Conservation (phyloP, 108 stramenopile species). For the Nitzschia inconspicua region DNA sequence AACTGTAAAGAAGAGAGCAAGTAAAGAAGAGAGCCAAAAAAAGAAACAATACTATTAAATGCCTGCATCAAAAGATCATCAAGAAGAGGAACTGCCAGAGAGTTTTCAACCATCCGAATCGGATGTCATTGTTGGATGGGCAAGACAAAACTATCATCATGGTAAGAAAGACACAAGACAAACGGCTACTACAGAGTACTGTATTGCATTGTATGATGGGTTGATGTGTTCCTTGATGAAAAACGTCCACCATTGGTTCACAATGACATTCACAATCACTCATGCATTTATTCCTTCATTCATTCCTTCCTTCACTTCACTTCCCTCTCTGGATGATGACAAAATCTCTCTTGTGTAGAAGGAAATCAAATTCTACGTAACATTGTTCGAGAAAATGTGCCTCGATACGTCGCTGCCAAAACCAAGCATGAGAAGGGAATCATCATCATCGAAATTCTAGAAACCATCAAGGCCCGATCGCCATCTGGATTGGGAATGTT, state of each 20-base stretch:
- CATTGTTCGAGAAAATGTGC: conserved; percentile 22
- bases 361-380: conserved; percentile 40
- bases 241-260: not conserved
- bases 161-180: conserved; percentile 8
- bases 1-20: not conserved
- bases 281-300: not conserved
- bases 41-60: not conserved
- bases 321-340: too few species aligned
- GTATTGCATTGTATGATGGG: not conserved
- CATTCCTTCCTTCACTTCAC: too few species aligned
- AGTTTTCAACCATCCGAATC: conserved; percentile 26
- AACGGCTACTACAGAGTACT: not conserved
- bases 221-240: not conserved
- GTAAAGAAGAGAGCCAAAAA: not conserved
- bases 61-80: not conserved
- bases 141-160: conserved; percentile 31
- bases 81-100: conserved; percentile 17
- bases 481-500: conserved; percentile 22
- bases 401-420: conserved; percentile 17
- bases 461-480: conserved; percentile 7
- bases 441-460: conserved; percentile 28
- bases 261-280: not conserved
- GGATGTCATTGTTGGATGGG: conserved; percentile 32
- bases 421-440: conserved; percentile 24
- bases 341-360: conserved; percentile 3